These are phyloP conservation scores for Rhodotorula sp. DNA, from an alignment of 1,284 basidiomycete species.

Conservation along the genomic window DNA sequence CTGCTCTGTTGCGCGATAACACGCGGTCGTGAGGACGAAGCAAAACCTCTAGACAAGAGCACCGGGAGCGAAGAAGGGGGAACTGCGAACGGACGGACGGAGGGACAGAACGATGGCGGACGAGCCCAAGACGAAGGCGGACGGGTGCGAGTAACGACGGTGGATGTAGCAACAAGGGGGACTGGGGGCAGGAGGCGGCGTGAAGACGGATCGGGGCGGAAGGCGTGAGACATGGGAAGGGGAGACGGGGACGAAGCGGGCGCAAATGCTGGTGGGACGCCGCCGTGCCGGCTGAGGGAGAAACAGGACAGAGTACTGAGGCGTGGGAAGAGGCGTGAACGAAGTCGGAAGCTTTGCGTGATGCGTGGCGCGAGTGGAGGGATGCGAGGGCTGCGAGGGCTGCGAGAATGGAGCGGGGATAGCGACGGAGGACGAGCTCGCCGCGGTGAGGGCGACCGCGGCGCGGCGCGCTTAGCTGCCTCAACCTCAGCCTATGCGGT, in stretches of 20 bases:
- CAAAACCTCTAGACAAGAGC: neutral
- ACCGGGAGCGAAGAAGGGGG: no score
- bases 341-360: no score
- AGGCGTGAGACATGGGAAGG: neutral
- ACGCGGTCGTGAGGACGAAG: neutral
- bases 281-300: no score
- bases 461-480: neutral
- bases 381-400: no score
- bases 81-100: neutral
- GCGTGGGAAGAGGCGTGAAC: no score
- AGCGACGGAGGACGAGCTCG: neutral
- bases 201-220: neutral
- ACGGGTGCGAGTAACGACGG: slow-evolving; percentile 1
- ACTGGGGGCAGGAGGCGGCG: no score
- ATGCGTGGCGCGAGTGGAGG: neutral
- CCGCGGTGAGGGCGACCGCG: neutral
- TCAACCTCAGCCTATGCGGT: neutral
- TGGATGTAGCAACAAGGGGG: neutral
- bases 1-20: neutral
- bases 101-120: neutral
- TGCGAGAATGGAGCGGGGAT: neutral
- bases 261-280: no score
- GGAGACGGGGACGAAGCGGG: no score
- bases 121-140: neutral
- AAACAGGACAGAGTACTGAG: no score